phyloP scores from a whole-genome alignment of 2,329 filamentous ascomycete genomes.

The Trichoderma sp. region DNA sequence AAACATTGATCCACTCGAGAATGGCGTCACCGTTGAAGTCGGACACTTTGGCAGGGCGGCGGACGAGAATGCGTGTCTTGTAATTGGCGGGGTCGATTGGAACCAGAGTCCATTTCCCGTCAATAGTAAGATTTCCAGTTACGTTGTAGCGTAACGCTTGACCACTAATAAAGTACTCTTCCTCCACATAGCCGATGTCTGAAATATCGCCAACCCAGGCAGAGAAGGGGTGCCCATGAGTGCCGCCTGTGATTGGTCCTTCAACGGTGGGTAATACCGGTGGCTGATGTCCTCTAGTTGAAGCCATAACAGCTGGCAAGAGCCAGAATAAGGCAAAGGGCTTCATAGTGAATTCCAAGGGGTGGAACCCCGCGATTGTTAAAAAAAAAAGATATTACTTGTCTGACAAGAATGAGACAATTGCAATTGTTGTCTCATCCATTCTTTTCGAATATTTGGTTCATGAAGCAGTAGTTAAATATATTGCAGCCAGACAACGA shows the following conservation, averaged over 20 bases:
- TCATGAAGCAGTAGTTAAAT: background rate
- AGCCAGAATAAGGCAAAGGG: background rate
- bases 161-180: background rate
- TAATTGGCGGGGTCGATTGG: background rate
- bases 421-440: background rate
- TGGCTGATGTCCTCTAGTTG: background rate
- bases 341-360: background rate
- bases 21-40: background rate
- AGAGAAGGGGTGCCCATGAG: background rate
- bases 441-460: background rate
- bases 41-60: background rate
- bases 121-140: background rate
- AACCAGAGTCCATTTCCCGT: background rate
- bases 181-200: background rate
- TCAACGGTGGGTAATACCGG: background rate
- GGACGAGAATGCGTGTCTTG: background rate
- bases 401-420: background rate
- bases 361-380: background rate
- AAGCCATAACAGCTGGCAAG: background rate
- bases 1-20: background rate
- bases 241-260: background rate
- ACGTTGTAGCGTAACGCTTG: background rate
- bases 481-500: background rate
- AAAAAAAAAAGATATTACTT: background rate
- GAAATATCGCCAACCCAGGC: background rate